Evolutionary conservation across 1,139 yeast genomes (phyloP), one percentile per base, ranked within the genome.

Genomic region (Candida buenavistaensis): DNA sequence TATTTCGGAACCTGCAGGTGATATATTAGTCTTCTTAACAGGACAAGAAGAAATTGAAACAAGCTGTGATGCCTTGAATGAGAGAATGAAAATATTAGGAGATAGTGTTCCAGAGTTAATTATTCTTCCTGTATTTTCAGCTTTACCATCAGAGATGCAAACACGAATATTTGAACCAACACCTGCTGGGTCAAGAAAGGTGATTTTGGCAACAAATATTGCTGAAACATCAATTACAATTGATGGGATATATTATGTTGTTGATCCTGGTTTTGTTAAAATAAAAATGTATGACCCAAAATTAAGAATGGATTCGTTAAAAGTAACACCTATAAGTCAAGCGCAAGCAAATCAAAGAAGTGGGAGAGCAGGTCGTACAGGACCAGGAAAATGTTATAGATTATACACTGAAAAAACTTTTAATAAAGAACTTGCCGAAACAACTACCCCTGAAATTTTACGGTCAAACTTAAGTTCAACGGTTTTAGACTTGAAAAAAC

Each of bases 41-140:
- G 98, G 98, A 72, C 97, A 92, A 64, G 98, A 92, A 55, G 98
- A 92, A 62, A 92, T 92, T 59, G 98, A 92, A 65, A 97, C 90
- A 51, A 97, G 97, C 0, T 90, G 95, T 48, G 72, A 28, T 72
- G 85, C 3, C 66, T 90, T 28, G 98, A 92, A 63, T 88, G 82
- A 28, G 97, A 92, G 71, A 22, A 22, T 54, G 95, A 85, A 51
- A 64, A 92, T 52, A 71, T 84, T 22, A 75, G 97, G 51, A 97
- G 92, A 55, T 87, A 87, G 52, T 84, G 82, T 30, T 80, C 90
- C 58, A 97, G 97, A 3, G 12, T 46, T 92, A 36, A 72, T 77
- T 33, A 96, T 90, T 5, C 92, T 89, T 49, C 97, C 98, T 35
- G 72, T 92, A 41, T 92, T 92, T 57, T 97, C 97, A 46, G 89